Base-by-base conservation (phyloP, 306 rosid genomes). In the Quercus bicolor region DNA sequence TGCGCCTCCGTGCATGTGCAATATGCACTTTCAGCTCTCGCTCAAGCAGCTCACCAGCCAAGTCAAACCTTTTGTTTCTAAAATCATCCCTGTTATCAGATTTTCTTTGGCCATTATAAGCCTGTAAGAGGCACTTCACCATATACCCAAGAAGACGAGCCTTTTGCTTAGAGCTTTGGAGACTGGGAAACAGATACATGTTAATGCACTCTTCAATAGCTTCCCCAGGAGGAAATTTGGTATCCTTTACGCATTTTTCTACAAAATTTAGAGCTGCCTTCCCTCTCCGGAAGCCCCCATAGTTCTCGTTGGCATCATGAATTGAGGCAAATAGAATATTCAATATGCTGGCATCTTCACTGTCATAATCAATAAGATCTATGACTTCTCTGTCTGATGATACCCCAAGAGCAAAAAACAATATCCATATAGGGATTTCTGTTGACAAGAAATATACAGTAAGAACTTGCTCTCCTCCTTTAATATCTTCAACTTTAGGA, bases 81-180 rank as follows among this genome's bases (percentile, higher is more conserved):
- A 93, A 96, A 64, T 96, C 97, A 74, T 96, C 99, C 86, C 94
- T 83, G 79, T 96, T 93, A 52, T 93, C 97, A 1, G 91, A 88
- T 82, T 84, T 96, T 77, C 97, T 80, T 55, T 86, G 91, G 59
- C 96, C 97, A 62, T 86, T 83, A 43, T 82, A 86, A 19, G 97
- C 97, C 76, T 87, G 83, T n/a, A 96, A 76, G 52, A 96, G 92
- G 79, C 93, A 91, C 82, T 93, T 93, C 73, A 93, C 98, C 99
- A 96, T 96, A 81, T 96, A 91, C 6, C 94, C 98, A 53, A 96
- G 88, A 86, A 87, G 93, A 37, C 91, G 92, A 12, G 91, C 94
- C 86, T 90, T 96, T 68, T 85, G 91, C 71, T 87, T 89, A 52
- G 78, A 71, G 52, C 94, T 89, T 70, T 14, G 87, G 74, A 90